Evolutionary conservation across 1,284 basidiomycete species (phyloP).

Genomic region (Pyrrhoderma noxium): DNA sequence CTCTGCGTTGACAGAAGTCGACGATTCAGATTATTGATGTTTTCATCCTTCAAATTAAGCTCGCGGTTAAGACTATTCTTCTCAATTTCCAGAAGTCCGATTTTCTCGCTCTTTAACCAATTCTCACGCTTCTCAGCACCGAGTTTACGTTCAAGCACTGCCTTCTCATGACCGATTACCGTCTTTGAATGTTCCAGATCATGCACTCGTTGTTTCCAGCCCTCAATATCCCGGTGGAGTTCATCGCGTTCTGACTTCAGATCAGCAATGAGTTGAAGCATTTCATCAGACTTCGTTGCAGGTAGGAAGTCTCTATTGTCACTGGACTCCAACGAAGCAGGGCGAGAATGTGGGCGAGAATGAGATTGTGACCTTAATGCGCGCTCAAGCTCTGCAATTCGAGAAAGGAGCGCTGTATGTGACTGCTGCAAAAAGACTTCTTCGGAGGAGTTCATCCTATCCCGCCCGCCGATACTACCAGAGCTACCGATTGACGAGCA

Average conservation of each 20-base stretch:
- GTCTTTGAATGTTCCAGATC: constrained; percentile 47
- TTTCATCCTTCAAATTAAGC: constrained; percentile 12
- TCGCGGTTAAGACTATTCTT: constrained; percentile 29
- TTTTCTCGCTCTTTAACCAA: constrained; percentile 64
- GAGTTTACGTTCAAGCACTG: constrained; percentile 51
- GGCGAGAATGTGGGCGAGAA: constrained; percentile 44
- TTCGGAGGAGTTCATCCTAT: constrained; percentile 56
- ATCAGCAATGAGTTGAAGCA: constrained; percentile 64
- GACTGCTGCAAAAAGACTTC: constrained; percentile 78
- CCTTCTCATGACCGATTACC: constrained; percentile 32
- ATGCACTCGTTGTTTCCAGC: constrained; percentile 61
- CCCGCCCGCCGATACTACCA: constrained; percentile 26
- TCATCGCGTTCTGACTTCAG: constrained; percentile 74
- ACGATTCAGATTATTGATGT: constrained; percentile 32
- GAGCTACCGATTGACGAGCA: constrained; percentile 24
- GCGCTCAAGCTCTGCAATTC: constrained; percentile 72
- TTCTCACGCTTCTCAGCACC: constrained; percentile 66
- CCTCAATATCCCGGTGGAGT: constrained; percentile 67
- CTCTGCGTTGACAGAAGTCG: constrained; percentile 36
- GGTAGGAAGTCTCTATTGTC: constrained; percentile 37
- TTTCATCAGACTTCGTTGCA: constrained; percentile 45
- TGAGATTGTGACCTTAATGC: constrained; percentile 47
- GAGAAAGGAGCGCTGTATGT: constrained; percentile 68
- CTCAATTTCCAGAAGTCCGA: constrained; percentile 58
- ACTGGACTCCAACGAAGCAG: not conserved